Conservation (phyloP, 2,329 filamentous ascomycete species). For the Podosphaera xanthii region DNA sequence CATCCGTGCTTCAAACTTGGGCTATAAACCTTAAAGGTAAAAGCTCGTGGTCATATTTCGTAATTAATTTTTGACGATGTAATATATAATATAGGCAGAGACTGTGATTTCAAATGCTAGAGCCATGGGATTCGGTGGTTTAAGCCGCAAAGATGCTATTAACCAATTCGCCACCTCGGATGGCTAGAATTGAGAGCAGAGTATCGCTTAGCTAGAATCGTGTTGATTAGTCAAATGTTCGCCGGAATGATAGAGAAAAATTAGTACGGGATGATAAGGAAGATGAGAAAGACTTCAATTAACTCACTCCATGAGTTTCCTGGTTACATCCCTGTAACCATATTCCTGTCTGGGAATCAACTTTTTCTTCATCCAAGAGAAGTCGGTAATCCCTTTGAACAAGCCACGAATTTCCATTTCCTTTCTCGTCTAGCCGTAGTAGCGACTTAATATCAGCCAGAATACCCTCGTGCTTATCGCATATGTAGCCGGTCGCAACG, state of each 20-base stretch:
- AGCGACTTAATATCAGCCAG: slow-evolving; percentile 43
- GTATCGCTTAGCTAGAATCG: slow-evolving; percentile 47
- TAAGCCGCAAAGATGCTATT: slow-evolving; percentile 39
- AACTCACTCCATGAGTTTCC: slow-evolving; percentile 68
- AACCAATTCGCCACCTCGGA: slow-evolving; percentile 57
- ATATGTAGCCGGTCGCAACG: slow-evolving; percentile 67
- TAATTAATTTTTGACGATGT: no score
- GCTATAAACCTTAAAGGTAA: no score
- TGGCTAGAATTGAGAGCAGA: slow-evolving; percentile 54
- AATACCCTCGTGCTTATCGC: slow-evolving; percentile 58
- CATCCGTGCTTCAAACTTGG: no score
- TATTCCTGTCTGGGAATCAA: slow-evolving; percentile 50
- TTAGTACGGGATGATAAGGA: background rate
- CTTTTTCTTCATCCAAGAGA: slow-evolving; percentile 41
- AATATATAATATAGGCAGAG: no score
- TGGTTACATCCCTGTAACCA: slow-evolving; percentile 94
- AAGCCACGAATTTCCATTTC: slow-evolving; percentile 26
- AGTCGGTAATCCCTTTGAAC: slow-evolving; percentile 64
- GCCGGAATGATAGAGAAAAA: background rate
- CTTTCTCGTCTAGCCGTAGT: slow-evolving; percentile 26
- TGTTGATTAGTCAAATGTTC: background rate
- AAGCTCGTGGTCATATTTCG: no score
- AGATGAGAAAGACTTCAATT: background rate
- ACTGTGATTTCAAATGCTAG: no score
- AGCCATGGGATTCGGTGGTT: slow-evolving; percentile 5